Percentiles rank a stretch among this genome's conserved stretches.
Evolutionary conservation across 768 basidiomycete genomes (phyloP).

Genomic region (Strobilomyces dryophilus): DNA sequence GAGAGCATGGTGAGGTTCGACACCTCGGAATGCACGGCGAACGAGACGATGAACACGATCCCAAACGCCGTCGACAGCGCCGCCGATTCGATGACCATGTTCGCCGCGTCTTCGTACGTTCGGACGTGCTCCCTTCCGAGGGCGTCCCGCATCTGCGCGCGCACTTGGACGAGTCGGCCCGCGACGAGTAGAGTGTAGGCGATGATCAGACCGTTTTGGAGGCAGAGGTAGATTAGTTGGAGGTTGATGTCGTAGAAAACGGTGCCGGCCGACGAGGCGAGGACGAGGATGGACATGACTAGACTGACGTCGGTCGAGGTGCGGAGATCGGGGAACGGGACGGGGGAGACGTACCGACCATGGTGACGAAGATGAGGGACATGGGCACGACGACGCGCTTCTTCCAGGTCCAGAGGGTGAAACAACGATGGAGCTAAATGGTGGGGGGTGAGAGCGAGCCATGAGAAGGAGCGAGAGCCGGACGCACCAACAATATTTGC

Average conservation of each 20-base stretch:
- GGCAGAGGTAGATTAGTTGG: conserved; percentile 26
- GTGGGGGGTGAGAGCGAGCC: not conserved
- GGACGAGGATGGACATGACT: conserved; percentile 17
- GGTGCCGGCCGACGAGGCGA: conserved; percentile 4
- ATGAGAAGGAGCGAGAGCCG: too few species aligned
- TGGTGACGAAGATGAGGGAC: conserved; percentile 9
- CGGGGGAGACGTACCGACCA: conserved; percentile 10
- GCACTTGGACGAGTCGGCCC: conserved; percentile 23
- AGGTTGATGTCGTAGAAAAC: conserved; percentile 18
- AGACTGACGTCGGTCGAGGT: not conserved
- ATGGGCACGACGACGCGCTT: conserved; percentile 14
- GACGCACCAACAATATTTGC: conserved; percentile 21
- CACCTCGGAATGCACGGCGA: conserved; percentile 19
- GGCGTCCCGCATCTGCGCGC: conserved; percentile 9
- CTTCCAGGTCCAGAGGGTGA: conserved; percentile 13
- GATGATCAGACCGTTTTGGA: conserved; percentile 30
- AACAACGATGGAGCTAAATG: conserved; percentile 15
- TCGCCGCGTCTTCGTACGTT: conserved; percentile 24
- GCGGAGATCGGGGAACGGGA: not conserved
- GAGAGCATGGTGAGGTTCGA: conserved; percentile 28
- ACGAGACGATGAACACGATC: conserved; percentile 31
- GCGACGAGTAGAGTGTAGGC: conserved; percentile 30
- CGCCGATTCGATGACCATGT: conserved; percentile 37
- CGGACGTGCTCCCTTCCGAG: conserved; percentile 16
- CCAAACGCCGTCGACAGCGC: conserved; percentile 24